These are phyloP conservation scores for Kwoniella sp. DNA, from an alignment of 768 basidiomycete genomes.

Conservation along the genomic window DNA sequence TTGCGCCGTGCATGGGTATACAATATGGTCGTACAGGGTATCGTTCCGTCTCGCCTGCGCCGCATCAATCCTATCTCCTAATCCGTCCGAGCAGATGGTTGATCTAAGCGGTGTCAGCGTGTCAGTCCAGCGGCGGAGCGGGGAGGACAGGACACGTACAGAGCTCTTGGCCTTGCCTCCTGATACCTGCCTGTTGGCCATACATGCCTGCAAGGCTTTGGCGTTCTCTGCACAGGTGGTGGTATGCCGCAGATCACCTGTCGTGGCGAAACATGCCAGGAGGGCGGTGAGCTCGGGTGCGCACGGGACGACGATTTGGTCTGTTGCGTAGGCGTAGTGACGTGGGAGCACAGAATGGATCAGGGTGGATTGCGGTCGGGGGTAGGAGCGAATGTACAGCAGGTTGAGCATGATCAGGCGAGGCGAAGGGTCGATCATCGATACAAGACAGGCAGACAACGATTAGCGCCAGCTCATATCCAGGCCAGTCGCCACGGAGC, in stretches of 20 bases:
- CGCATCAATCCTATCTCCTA: constrained; percentile 1
- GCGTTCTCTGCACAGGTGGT: constrained; percentile 39
- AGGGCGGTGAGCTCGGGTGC: constrained; percentile 43
- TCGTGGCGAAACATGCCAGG: constrained; percentile 47
- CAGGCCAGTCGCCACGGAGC: neutral
- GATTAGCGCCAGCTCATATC: neutral
- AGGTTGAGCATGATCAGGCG: neutral
- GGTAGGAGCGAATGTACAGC: neutral
- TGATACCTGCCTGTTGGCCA: constrained; percentile 24
- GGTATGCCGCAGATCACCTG: constrained; percentile 37
- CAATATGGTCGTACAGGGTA: neutral
- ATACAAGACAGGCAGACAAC: neutral
- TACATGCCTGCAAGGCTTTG: constrained; percentile 44
- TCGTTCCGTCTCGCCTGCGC: neutral
- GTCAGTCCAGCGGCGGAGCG: neutral
- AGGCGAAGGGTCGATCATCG: neutral
- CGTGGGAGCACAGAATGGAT: neutral
- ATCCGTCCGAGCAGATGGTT: constrained; percentile 18
- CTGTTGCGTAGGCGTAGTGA: neutral
- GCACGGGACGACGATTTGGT: constrained; percentile 25
- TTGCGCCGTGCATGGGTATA: too few species aligned
- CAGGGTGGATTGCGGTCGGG: neutral
- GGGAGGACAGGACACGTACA: constrained; percentile 13
- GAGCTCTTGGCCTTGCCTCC: constrained; percentile 14
- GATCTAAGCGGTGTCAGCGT: constrained; percentile 10